Evolutionary conservation across 768 basidiomycete species (phyloP), one percentile per base, ranked within the genome.

Genomic region (Krasilnikovozyma curviuscula): DNA sequence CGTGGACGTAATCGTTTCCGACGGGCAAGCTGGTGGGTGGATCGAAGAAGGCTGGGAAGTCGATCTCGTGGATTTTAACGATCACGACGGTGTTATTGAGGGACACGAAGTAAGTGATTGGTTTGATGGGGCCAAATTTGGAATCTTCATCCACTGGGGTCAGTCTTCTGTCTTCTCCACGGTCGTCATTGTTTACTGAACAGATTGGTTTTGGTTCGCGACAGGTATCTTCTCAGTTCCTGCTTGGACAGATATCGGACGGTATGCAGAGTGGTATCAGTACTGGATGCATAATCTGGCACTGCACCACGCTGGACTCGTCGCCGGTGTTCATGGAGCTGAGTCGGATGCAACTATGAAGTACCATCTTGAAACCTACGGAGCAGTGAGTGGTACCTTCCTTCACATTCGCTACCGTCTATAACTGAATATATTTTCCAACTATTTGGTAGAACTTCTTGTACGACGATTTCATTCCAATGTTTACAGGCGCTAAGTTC

Each of bases 391-490:
- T 8, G 10, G 18, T 39, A 24, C 24, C 30, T 37, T 23, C 33
- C 18, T 16, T 21, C 12, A 31, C 23, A 19, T 21, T 7, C n/a
- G n/a, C n/a, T n/a, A n/a, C n/a, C 18, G 33, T 34, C 18, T 32
- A 23, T 39, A 12, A 19, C 9, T 28, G n/a, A 40, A 38, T 21
- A 44, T 31, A 5, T 39, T n/a, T 28, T 33, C 19, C 14, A 23
- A n/a, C 25, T 19, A 28, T 19, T 2, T 35, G 18, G 10, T 21
- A 74, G 72, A 52, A 70, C 25, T 61, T 74, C 3, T 52, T 69
- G 5, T 74, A 77, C 50, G 76, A 77, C 54, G 71, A 76, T 53
- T 77, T 77, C 53, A 73, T 77, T 34, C 60, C 68, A 2, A 63
- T 69, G 43, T 76, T 75, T 55, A 73, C 69, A 0, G 73, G 71